Percentiles rank a stretch among this genome's conserved stretches.
These are phyloP conservation scores for Cercospora canescens DNA, from an alignment of 2,329 filamentous ascomycete species.

Conservation along the genomic window DNA sequence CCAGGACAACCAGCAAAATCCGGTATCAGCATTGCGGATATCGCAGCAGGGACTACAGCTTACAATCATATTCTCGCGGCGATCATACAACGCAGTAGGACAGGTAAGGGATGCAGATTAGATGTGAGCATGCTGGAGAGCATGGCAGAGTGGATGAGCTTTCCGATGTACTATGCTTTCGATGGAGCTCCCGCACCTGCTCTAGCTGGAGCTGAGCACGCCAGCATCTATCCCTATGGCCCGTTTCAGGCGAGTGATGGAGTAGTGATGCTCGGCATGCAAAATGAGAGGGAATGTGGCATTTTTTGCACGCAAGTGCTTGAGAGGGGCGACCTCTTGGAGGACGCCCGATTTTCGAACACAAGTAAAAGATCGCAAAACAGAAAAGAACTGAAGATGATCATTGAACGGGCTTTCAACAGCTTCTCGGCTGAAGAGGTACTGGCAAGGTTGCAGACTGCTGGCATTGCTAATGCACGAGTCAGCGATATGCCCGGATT, in stretches of 20 bases:
- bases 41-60: conserved; percentile 91
- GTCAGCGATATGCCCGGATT: conserved; percentile 57
- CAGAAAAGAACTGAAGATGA: conserved; percentile 46
- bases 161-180: conserved; percentile 67
- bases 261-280: conserved; percentile 58
- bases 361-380: conserved; percentile 52
- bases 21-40: conserved; percentile 90
- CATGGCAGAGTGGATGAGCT: conserved; percentile 62
- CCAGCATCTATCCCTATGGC: conserved; percentile 58
- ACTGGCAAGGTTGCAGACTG: conserved; percentile 46
- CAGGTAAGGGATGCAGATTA: conserved; percentile 51
- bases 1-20: conserved; percentile 91
- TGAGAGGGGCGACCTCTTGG: conserved; percentile 42
- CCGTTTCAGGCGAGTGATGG: conserved; percentile 52
- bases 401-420: conserved; percentile 49
- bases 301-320: conserved; percentile 53
- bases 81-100: conserved; percentile 61
- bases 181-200: conserved; percentile 46
- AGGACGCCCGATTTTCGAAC: conserved; percentile 50
- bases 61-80: conserved; percentile 94
- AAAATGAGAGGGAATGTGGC: conserved; percentile 59
- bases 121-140: conserved; percentile 61
- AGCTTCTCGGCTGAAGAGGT: conserved; percentile 43
- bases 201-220: conserved; percentile 54
- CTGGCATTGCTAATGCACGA: conserved; percentile 56